Evolutionary conservation across 345 rosid species (phyloP), one percentile per base, ranked within the genome.

Genomic region (Eutrema yunnanense): DNA sequence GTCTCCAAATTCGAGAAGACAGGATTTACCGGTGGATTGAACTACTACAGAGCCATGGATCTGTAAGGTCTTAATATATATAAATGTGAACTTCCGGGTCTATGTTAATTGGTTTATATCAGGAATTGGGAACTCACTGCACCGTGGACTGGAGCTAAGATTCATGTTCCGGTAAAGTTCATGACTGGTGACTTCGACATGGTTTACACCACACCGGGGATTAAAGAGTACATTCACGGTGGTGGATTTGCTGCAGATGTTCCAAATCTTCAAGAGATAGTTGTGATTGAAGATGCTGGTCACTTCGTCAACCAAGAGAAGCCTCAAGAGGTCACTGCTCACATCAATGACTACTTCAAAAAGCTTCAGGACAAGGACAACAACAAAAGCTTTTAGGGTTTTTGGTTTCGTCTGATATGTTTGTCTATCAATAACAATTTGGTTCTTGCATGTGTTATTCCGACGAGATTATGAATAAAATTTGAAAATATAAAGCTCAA

Each of bases 71-170:
- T 49, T 49, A 0, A 44, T 32, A 61, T 8, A 44, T 32, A 61
- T 8, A n/a, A 60, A 5, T 37, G 13, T 9, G 4, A 9, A 19
- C 9, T 14, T 56, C 13, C n/a, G 27, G 19, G 37, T 14, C 52
- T 48, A 9, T 10, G 4, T 34, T 51, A 16, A 51, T 48, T 6
- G 8, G 52, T 37, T 38, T n/a, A n/a, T n/a, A n/a, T n/a, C n/a
- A 92, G 98, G 78, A 92, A 78, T 48, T 90, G 96, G 98, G 95
- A 92, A 77, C 81, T 81, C 16, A 87, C 87, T 8, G 87, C 87
- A 8, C 54, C 91, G 52, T 90, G 93, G 96, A 88, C 84, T 0
- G 81, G 81, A n/a, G 70, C 52, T 44, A 56, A 53, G 50, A 85
- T 88, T 78, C 80, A 79, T 47, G 88, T 83, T 34, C 92, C 98